Conservation (phyloP, 306 rosid species). For the Oxytropis ochrocephala region DNA sequence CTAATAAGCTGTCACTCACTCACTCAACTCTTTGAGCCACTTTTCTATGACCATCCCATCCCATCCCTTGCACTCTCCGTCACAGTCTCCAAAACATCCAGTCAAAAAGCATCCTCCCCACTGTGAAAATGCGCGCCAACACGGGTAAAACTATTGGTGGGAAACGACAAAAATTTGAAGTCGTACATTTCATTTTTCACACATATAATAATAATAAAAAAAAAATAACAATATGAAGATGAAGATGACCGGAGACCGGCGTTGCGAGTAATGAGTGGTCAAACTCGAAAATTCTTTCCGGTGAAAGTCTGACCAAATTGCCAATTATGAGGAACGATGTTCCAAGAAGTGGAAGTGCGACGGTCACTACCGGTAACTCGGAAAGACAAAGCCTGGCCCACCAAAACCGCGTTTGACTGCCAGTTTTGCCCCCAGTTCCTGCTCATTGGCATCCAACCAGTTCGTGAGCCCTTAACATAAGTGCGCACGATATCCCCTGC, state of each 20-base stretch:
- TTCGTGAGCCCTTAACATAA: slow-evolving; percentile 65
- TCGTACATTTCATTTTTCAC: not conserved
- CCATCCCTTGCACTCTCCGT: not conserved
- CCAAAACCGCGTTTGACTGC: slow-evolving; percentile 85
- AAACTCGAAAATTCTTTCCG: slow-evolving; percentile 83
- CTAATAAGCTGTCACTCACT: slow-evolving; percentile 11
- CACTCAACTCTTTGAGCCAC: not conserved
- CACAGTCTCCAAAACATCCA: slow-evolving; percentile 38
- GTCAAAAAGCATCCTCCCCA: slow-evolving; percentile 25
- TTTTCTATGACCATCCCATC: not conserved
- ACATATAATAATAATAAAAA: not conserved
- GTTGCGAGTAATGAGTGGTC: not conserved
- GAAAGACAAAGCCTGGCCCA: slow-evolving; percentile 67
- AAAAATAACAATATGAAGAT: not conserved
- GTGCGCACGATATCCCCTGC: slow-evolving; percentile 80
- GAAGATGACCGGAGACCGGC: not conserved
- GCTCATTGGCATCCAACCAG: slow-evolving; percentile 87
- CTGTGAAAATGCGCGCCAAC: slow-evolving; percentile 9
- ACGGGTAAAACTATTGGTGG: not conserved
- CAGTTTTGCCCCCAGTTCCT: slow-evolving; percentile 99
- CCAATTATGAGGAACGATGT: slow-evolving; percentile 71
- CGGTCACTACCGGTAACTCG: slow-evolving; percentile 74
- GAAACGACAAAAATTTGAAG: not conserved
- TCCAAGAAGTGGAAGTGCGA: slow-evolving; percentile 87
- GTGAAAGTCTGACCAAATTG: slow-evolving; percentile 93